phyloP scores from a whole-genome alignment of 2,329 filamentous ascomycete genomes.

The Penicillium hordei region DNA sequence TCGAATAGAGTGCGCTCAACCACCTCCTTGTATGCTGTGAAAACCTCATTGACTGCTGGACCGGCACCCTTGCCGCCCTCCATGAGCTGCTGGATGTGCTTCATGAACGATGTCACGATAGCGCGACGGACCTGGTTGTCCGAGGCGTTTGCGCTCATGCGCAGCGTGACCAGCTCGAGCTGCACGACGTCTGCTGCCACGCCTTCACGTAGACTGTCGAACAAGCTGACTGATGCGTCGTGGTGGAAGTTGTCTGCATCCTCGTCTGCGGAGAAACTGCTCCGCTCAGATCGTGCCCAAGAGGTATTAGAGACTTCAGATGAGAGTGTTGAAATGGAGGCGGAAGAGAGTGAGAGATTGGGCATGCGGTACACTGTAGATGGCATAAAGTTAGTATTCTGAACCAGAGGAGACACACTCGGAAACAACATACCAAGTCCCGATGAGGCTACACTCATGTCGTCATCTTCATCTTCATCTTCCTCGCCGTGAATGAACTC shows the following conservation, averaged over 20 bases:
- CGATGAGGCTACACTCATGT: slow-evolving; percentile 59
- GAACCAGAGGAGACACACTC: background rate
- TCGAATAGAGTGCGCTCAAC: slow-evolving; percentile 61
- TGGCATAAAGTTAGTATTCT: slow-evolving; percentile 11
- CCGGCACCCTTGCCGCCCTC: slow-evolving; percentile 57
- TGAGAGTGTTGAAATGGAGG: slow-evolving; percentile 64
- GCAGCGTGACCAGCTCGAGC: slow-evolving; percentile 89
- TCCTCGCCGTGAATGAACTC: slow-evolving; percentile 67
- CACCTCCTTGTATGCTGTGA: slow-evolving; percentile 64
- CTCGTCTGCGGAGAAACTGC: slow-evolving; percentile 66
- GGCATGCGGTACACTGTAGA: slow-evolving; percentile 52
- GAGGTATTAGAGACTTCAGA: slow-evolving; percentile 59
- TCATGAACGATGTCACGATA: slow-evolving; percentile 80
- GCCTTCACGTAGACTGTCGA: slow-evolving; percentile 76
- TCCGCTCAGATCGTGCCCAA: slow-evolving; percentile 69
- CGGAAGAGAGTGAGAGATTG: slow-evolving; percentile 46
- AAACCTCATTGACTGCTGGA: slow-evolving; percentile 64
- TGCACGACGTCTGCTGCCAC: slow-evolving; percentile 79
- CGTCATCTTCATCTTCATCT: slow-evolving; percentile 60
- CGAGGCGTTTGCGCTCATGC: slow-evolving; percentile 85
- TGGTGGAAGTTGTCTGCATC: slow-evolving; percentile 71
- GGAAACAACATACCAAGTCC: slow-evolving; percentile 34
- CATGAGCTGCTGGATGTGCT: slow-evolving; percentile 71
- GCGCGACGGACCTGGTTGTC: slow-evolving; percentile 85
- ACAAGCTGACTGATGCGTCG: slow-evolving; percentile 82